Conservation (phyloP, 2,329 filamentous ascomycete species). For the Periconia sp. region DNA sequence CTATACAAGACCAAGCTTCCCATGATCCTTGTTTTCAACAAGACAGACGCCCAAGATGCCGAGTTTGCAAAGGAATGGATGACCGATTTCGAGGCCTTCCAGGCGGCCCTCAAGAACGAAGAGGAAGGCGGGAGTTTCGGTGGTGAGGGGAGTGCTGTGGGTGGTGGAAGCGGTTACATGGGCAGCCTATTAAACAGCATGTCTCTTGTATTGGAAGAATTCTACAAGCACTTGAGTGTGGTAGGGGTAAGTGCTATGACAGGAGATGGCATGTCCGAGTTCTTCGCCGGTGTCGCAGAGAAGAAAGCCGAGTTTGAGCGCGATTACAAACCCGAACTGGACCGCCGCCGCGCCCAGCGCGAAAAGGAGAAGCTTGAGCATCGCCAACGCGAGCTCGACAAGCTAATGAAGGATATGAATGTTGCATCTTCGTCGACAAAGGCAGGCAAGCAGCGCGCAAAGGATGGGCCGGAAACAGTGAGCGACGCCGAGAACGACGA, state of each 20-base stretch:
- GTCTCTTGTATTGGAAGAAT: conserved; percentile 96
- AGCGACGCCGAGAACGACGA: conserved; percentile 57
- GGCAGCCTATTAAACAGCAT: conserved; percentile 93
- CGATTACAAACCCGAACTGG: conserved; percentile 91
- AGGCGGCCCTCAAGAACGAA: conserved; percentile 78
- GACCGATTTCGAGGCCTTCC: conserved; percentile 97
- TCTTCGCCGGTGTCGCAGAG: conserved; percentile 84
- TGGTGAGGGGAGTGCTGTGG: conserved; percentile 63
- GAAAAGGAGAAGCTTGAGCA: conserved; percentile 72
- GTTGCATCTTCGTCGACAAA: conserved; percentile 43
- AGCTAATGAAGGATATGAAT: conserved; percentile 92
- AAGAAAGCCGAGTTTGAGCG: conserved; percentile 86
- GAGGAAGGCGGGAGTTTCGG: conserved; percentile 78
- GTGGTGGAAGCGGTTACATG: conserved; percentile 88
- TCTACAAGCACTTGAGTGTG: conserved; percentile 90
- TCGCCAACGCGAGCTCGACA: conserved; percentile 80
- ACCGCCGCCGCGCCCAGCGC: conserved; percentile 72
- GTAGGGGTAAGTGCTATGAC: conserved; percentile 94
- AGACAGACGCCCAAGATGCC: conserved; percentile 92
- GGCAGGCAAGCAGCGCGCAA: conserved; percentile 36
- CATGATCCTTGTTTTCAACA: conserved; percentile 99
- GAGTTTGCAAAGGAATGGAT: conserved; percentile 97
- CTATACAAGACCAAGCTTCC: conserved; percentile 98
- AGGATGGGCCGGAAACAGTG: conserved; percentile 53
- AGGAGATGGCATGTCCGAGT: conserved; percentile 87